Conservation (phyloP, 1,284 basidiomycete genomes). For the Boletus sp. region DNA sequence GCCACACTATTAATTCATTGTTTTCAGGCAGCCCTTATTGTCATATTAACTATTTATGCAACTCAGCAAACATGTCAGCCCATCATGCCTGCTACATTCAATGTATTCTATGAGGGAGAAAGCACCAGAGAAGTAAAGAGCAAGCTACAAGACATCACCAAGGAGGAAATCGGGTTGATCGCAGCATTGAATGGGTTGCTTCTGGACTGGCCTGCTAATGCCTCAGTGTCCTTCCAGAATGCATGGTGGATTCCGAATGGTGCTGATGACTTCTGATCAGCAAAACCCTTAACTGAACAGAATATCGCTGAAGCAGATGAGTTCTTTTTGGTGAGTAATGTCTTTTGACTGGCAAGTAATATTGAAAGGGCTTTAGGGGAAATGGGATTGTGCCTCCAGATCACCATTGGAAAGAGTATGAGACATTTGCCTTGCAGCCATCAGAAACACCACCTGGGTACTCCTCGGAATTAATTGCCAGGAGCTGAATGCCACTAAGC, state of each 20-base stretch:
- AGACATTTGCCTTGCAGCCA: background rate
- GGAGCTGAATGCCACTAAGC: background rate
- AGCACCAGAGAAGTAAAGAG: background rate
- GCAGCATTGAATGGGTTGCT: too few relatives aligned
- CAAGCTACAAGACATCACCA: background rate
- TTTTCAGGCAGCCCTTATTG: background rate
- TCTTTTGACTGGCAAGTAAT: background rate
- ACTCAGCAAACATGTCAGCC: background rate
- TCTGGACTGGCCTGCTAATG: background rate
- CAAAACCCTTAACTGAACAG: background rate
- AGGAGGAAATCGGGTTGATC: background rate
- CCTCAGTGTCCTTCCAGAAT: background rate
- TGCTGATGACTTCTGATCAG: accelerated
- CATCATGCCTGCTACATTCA: background rate
- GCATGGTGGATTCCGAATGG: background rate
- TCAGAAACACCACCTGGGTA: background rate
- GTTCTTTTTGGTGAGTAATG: background rate
- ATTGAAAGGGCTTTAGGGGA: background rate
- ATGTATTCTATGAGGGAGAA: background rate
- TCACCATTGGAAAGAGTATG: background rate
- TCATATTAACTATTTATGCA: background rate
- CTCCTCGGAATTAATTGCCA: background rate
- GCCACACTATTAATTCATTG: too few relatives aligned
- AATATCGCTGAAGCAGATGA: background rate
- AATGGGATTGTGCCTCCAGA: background rate